Conservation (phyloP, 179 eudicot genomes). For the Vitellaria paradoxa region DNA sequence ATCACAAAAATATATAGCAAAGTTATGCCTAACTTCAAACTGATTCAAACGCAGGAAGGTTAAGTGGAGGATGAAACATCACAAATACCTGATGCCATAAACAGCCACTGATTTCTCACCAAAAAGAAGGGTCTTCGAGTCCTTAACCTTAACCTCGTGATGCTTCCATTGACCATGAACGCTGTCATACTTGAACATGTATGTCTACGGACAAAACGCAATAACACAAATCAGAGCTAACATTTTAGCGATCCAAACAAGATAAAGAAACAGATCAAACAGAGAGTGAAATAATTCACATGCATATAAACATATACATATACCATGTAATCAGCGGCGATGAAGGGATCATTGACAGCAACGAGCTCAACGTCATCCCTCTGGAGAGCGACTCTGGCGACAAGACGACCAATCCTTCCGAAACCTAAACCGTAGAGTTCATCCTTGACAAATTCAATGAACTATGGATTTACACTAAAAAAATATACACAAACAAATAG, state of each 20-base stretch:
- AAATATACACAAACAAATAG: neutral
- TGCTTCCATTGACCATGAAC: conserved; percentile 16
- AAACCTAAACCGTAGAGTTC: neutral
- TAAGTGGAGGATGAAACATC: neutral
- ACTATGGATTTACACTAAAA: neutral
- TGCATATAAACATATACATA: neutral
- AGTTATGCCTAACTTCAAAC: neutral
- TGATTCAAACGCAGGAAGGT: neutral
- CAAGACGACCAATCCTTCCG: conserved; percentile 17
- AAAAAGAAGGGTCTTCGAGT: conserved; percentile 3
- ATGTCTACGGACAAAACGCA: neutral
- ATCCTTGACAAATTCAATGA: neutral
- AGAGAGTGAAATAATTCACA: neutral
- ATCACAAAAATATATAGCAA: neutral
- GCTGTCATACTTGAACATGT: conserved; percentile 14
- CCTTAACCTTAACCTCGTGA: conserved; percentile 8
- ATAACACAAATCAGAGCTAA: neutral
- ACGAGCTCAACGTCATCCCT: conserved; percentile 13
- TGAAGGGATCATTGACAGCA: conserved; percentile 16
- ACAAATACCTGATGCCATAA: neutral
- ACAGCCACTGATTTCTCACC: neutral
- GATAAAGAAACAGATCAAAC: neutral
- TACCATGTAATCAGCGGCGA: conserved; percentile 15
- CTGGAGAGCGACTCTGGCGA: conserved; percentile 16
- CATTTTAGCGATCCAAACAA: neutral